phyloP scores from a whole-genome alignment of 208 protist genomes.

The Phytomonas francai region DNA sequence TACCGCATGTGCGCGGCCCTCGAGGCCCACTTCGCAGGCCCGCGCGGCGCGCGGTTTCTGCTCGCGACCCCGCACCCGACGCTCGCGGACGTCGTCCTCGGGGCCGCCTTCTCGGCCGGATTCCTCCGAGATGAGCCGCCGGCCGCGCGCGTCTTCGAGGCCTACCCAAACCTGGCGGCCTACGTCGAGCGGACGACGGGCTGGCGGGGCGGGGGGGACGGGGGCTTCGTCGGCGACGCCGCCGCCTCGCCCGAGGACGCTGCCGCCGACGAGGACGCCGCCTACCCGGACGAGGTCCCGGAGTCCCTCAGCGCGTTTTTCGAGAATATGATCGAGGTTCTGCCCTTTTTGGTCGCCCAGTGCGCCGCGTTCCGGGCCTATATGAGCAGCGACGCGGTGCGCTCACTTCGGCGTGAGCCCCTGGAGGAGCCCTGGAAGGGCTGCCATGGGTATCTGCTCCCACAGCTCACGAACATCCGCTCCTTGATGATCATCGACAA shows the following conservation, averaged over 20 bases:
- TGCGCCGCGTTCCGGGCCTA: conserved; percentile 70
- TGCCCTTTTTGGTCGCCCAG: conserved; percentile 82
- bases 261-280: neutral
- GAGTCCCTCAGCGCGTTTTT: conserved; percentile 60
- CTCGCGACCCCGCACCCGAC: conserved; percentile 80
- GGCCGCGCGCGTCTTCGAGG: conserved; percentile 38
- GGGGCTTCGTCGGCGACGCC: neutral
- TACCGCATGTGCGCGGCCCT: conserved; percentile 56
- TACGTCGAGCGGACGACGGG: conserved; percentile 78
- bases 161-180: conserved; percentile 52
- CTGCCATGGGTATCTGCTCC: conserved; percentile 69
- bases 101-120: conserved; percentile 58
- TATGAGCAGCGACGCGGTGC: conserved; percentile 67
- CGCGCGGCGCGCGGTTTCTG: conserved; percentile 37
- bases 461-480: conserved; percentile 53
- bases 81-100: conserved; percentile 74
- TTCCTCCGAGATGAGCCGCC: conserved; percentile 82
- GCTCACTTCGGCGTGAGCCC: conserved; percentile 31
- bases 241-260: neutral
- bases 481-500: conserved; percentile 87
- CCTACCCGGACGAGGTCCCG: conserved; percentile 68
- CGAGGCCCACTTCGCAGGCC: conserved; percentile 47
- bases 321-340: conserved; percentile 64
- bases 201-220: conserved; percentile 32
- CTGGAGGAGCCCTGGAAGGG: conserved; percentile 64